Percentiles rank a stretch among this genome's conserved stretches.
phyloP scores from a whole-genome alignment of 805 yeast genomes.

The Henningerozyma blattae region DNA sequence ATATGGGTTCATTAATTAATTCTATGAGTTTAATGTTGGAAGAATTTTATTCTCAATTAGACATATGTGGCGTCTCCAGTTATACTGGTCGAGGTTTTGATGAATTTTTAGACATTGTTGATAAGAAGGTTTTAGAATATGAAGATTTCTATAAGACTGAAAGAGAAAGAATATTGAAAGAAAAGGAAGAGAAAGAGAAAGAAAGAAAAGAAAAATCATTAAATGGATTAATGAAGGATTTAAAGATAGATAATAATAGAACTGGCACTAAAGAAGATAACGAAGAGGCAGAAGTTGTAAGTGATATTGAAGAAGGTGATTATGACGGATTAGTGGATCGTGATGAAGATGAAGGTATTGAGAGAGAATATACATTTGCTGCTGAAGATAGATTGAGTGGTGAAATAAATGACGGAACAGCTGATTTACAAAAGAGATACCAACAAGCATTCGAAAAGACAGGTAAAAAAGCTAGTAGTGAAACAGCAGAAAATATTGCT shows the following conservation, averaged over 20 bases:
- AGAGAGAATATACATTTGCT: constrained; percentile 62
- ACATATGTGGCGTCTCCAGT: constrained; percentile 86
- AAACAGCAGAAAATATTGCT: constrained; percentile 65
- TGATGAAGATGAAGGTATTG: constrained; percentile 44
- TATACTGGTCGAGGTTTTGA: constrained; percentile 92
- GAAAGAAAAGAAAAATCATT: constrained; percentile 60
- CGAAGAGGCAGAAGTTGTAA: constrained; percentile 41
- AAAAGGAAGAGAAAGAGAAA: constrained; percentile 67
- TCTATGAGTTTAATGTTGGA: constrained; percentile 94
- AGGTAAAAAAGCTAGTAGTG: constrained; percentile 48
- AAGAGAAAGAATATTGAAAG: constrained; percentile 66
- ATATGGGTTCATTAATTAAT: constrained; percentile 87
- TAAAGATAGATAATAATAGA: constrained; percentile 37
- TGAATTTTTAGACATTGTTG: constrained; percentile 76
- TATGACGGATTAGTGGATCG: constrained; percentile 30
- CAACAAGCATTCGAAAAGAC: constrained; percentile 58
- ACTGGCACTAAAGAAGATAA: constrained; percentile 30
- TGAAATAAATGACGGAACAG: constrained; percentile 37
- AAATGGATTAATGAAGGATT: constrained; percentile 69
- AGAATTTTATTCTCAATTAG: constrained; percentile 87
- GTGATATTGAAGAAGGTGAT: constrained; percentile 31
- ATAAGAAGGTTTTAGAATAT: constrained; percentile 78
- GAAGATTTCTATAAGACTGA: constrained; percentile 74
- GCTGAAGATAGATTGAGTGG: constrained; percentile 48
- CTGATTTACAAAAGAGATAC: constrained; percentile 52